Base-by-base conservation (phyloP, 2,329 filamentous ascomycete species). In the Penicillium palitans region DNA sequence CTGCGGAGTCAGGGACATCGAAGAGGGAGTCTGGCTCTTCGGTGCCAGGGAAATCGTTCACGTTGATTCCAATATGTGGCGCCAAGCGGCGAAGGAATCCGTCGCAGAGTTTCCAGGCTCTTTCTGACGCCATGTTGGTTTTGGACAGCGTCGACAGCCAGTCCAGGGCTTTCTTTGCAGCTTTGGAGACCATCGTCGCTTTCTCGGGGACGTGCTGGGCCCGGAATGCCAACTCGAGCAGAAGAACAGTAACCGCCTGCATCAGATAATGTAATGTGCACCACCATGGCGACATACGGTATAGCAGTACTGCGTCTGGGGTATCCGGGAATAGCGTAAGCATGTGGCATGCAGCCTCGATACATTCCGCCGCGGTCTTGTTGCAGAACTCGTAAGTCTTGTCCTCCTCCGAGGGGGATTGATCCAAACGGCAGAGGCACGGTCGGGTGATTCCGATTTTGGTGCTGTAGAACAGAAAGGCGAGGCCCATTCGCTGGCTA, bases 211-310 rank as follows among this genome's bases (percentile, higher is more conserved):
- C 75, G 60, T 79, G 77, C 44, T 77, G 72, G n/a, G 70, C 70
- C 29, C 70, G 65, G 47, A 77, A 79, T 15, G 76, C 68, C 12
- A 80, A 68, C 54, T 80, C 78, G 15, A 79, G 67, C n/a, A 79
- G 70, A 21, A 80, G 69, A 1, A 80, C 70, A 2, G 74, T 75
- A 0, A 74, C 72, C 15, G 78, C 72, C 64, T 79, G 78, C 68
- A 79, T 78, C 7, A 80, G 66, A 52, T 75, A 77, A 59, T 79
- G 77, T 15, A 79, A 66, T 17, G 76, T 71, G 59, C 72, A 76
- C 76, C 77, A 79, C 78, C 78, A 80, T 15, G 76, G 76, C 1
- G 74, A 73, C 17, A 74, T 67, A 19, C 68, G 70, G 55, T 78
- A 70, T 12, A 80, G 64, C 0, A 73, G 62, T 8, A 69, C 64